Percentiles rank a stretch among this genome's conserved stretches.
These are phyloP conservation scores for Ceratobasidium sp. DNA, from an alignment of 1,284 basidiomycete species.

Conservation along the genomic window DNA sequence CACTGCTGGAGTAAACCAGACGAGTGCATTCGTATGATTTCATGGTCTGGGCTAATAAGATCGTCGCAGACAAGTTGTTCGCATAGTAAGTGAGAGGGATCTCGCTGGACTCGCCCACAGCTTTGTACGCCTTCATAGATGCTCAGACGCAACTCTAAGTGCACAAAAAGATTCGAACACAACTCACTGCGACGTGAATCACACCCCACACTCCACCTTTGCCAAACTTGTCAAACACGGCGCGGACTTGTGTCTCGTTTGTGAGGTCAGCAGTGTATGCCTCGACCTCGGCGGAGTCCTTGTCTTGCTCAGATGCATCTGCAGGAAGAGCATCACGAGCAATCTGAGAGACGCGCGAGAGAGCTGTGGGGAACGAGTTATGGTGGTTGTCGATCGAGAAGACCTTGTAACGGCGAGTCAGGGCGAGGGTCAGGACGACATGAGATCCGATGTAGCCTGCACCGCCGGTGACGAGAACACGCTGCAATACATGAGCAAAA, in stretches of 20 bases:
- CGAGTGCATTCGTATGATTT: slow-evolving; percentile 82
- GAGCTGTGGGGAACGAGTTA: slow-evolving; percentile 84
- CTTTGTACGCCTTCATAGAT: slow-evolving; percentile 85
- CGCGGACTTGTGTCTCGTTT: slow-evolving; percentile 72
- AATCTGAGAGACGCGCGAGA: slow-evolving; percentile 79
- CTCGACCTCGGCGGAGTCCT: slow-evolving; percentile 76
- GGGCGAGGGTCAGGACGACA: slow-evolving; percentile 85
- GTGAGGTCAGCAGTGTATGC: slow-evolving; percentile 79
- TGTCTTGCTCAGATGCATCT: slow-evolving; percentile 71
- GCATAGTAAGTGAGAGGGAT: slow-evolving; percentile 92
- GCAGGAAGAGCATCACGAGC: slow-evolving; percentile 74
- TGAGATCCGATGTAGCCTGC: slow-evolving; percentile 93
- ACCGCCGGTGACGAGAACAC: slow-evolving; percentile 82
- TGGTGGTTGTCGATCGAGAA: slow-evolving; percentile 93
- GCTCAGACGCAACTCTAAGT: slow-evolving; percentile 4
- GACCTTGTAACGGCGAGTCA: slow-evolving; percentile 89
- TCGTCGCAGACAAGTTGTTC: slow-evolving; percentile 89
- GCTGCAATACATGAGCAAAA: slow-evolving; percentile 57
- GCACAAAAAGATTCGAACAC: too few relatives aligned
- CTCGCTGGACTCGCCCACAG: slow-evolving; percentile 97
- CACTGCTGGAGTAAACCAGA: slow-evolving; percentile 97
- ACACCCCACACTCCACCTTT: slow-evolving; percentile 98
- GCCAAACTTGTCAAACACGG: slow-evolving; percentile 84
- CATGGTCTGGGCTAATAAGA: slow-evolving; percentile 88
- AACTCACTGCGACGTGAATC: slow-evolving; percentile 89